A percentile compares a stretch with the other conserved stretches of the same genome.
These are phyloP conservation scores for Blastomyces parvus DNA, from an alignment of 2,329 filamentous ascomycete species.

Conservation along the genomic window DNA sequence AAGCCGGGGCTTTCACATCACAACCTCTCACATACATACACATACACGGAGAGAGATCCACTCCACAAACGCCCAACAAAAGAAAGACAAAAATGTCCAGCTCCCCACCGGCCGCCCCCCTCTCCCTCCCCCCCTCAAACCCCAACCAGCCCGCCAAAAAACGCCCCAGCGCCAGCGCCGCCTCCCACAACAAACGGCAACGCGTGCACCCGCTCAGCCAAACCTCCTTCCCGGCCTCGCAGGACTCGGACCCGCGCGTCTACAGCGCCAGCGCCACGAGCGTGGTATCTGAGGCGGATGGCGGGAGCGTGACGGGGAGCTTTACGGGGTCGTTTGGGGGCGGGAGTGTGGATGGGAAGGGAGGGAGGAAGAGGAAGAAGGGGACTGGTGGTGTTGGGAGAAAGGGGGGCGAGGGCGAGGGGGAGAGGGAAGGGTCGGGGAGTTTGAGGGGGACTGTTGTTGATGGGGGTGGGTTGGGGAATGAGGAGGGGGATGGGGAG, in stretches of 20 bases:
- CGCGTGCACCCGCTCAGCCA: conserved; percentile 41
- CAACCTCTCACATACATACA: not conserved
- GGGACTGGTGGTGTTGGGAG: conserved; percentile 21
- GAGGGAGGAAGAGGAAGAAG: conserved; percentile 26
- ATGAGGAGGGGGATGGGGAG: conserved; percentile 22
- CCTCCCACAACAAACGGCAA: conserved; percentile 20
- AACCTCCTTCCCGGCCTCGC: conserved; percentile 35
- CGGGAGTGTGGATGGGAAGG: conserved; percentile 32
- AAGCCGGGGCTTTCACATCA: not conserved
- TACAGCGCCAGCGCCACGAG: conserved; percentile 18
- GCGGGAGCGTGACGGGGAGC: conserved; percentile 35
- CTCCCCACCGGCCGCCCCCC: conserved; percentile 14
- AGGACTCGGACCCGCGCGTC: conserved; percentile 25
- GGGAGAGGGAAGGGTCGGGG: conserved; percentile 26
- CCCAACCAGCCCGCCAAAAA: conserved; percentile 15
- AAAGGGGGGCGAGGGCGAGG: conserved; percentile 32
- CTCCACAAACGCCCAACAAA: too few species aligned
- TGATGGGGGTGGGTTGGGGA: conserved; percentile 23
- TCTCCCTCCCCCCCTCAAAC: too few species aligned
- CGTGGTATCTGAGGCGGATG: conserved; percentile 22
- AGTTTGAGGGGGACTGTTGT: conserved; percentile 24
- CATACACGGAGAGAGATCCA: not conserved
- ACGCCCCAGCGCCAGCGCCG: conserved; percentile 14
- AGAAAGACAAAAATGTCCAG: conserved; percentile 8
- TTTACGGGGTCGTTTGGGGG: conserved; percentile 33